These are phyloP conservation scores for Leishmania guyanensis DNA, from an alignment of 208 protist genomes.

Conservation along the genomic window DNA sequence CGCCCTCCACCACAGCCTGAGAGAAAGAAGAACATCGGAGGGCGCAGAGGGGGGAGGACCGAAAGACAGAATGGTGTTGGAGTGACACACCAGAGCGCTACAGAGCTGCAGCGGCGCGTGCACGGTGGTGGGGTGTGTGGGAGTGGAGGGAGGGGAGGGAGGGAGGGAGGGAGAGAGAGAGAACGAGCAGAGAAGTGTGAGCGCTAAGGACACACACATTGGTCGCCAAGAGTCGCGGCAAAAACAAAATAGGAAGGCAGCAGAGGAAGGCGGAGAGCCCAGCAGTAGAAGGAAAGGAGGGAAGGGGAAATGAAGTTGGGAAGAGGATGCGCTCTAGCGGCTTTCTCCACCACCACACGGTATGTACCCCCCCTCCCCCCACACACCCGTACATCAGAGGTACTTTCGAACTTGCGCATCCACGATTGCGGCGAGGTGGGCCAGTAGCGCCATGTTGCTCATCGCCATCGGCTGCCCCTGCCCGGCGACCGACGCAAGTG, in stretches of 20 bases:
- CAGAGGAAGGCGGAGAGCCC: background rate
- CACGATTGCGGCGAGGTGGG: constrained; percentile 6
- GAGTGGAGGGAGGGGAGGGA: background rate
- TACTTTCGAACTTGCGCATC: constrained; percentile 2
- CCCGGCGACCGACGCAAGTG: background rate
- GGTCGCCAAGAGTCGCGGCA: background rate
- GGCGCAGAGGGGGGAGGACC: too few relatives aligned
- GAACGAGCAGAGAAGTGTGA: background rate
- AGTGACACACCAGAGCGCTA: too few relatives aligned
- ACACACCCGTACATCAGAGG: background rate
- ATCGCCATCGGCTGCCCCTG: background rate
- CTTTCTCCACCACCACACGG: background rate
- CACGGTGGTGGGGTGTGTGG: background rate
- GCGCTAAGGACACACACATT: background rate
- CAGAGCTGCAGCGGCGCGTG: background rate
- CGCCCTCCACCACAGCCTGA: background rate
- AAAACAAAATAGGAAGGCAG: background rate
- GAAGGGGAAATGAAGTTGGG: background rate
- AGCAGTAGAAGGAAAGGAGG: background rate
- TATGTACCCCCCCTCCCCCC: background rate
- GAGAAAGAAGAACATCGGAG: background rate
- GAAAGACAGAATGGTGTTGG: too few relatives aligned
- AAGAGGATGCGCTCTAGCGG: background rate
- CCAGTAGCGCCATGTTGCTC: constrained; percentile 4
- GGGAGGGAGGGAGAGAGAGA: background rate